A percentile compares a stretch with the other conserved stretches of the same genome.
phyloP scores from a whole-genome alignment of 305 asterid species.

The Fraxinus angustifolia region DNA sequence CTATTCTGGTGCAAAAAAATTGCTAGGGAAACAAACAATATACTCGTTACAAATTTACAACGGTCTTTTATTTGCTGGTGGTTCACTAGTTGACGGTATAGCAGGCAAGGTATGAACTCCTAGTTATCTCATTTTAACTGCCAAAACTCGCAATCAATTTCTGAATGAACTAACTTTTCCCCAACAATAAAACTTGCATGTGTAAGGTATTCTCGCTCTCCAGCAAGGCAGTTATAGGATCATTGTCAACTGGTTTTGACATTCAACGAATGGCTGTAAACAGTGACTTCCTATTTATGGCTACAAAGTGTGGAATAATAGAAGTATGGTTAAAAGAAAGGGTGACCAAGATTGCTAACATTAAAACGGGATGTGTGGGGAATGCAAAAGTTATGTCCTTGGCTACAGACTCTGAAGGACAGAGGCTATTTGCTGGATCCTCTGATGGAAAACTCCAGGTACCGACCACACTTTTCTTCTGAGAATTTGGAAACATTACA shows the following conservation, averaged over 20 bases:
- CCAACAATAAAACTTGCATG: not conserved
- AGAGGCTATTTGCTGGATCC: slow-evolving; percentile 68
- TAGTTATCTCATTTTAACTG: not conserved
- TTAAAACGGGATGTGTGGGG: slow-evolving; percentile 41
- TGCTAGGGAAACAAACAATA: slow-evolving; percentile 70
- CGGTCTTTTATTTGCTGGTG: slow-evolving; percentile 49
- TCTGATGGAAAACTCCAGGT: slow-evolving; percentile 75
- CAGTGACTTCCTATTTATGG: slow-evolving; percentile 63
- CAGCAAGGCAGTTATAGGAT: slow-evolving; percentile 63
- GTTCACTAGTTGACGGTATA: slow-evolving; percentile 67
- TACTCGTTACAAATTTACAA: slow-evolving; percentile 45
- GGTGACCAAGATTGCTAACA: slow-evolving; percentile 45
- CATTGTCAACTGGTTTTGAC: slow-evolving; percentile 52
- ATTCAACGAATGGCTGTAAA: slow-evolving; percentile 46
- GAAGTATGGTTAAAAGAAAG: slow-evolving; percentile 74
- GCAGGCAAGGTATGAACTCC: slow-evolving; percentile 61
- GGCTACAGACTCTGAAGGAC: slow-evolving; percentile 56
- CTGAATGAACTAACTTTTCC: not conserved
- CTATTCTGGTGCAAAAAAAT: slow-evolving; percentile 62
- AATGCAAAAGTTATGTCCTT: slow-evolving; percentile 40
- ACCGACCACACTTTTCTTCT: not conserved
- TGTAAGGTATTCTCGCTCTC: slow-evolving; percentile 68
- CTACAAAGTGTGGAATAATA: slow-evolving; percentile 61
- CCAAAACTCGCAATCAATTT: not conserved
- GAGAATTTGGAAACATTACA: not conserved